phyloP scores from a whole-genome alignment of 345 rosid species.

The Salix suchowensis region DNA sequence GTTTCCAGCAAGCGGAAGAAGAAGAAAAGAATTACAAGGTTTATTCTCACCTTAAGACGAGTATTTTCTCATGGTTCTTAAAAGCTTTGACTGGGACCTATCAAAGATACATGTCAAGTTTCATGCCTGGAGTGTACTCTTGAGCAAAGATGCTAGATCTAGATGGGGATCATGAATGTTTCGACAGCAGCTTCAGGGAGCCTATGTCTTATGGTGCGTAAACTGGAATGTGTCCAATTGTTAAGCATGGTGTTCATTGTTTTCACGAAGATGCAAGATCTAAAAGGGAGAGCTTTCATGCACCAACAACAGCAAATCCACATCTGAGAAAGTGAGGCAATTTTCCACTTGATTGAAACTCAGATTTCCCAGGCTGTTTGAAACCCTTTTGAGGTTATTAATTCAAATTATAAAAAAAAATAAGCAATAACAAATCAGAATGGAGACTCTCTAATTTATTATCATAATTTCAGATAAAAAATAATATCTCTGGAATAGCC shows the following conservation, averaged over 20 bases:
- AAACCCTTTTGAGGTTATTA: too few species aligned
- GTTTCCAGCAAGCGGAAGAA: too few species aligned
- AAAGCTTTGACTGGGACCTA: too few species aligned
- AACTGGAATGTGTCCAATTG: neutral
- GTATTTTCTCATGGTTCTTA: too few species aligned
- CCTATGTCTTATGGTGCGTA: neutral
- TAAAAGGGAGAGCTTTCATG: neutral
- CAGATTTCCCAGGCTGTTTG: neutral
- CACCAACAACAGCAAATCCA: neutral
- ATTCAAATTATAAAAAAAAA: too few species aligned
- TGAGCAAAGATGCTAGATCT: neutral
- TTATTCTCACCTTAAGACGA: too few species aligned
- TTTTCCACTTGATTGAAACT: neutral
- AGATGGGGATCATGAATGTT: neutral
- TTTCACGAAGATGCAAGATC: neutral
- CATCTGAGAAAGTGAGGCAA: neutral
- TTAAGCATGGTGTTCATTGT: neutral
- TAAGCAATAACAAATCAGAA: too few species aligned
- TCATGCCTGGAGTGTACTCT: neutral
- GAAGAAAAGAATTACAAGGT: too few species aligned
- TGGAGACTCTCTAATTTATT: too few species aligned
- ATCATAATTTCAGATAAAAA: too few species aligned
- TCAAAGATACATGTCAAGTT: neutral
- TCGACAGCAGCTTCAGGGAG: neutral
- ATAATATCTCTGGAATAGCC: too few species aligned